Evolutionary conservation across 148 eudicot species (phyloP), one percentile per base, ranked within the genome.

Genomic region (Polygonum aviculare): DNA sequence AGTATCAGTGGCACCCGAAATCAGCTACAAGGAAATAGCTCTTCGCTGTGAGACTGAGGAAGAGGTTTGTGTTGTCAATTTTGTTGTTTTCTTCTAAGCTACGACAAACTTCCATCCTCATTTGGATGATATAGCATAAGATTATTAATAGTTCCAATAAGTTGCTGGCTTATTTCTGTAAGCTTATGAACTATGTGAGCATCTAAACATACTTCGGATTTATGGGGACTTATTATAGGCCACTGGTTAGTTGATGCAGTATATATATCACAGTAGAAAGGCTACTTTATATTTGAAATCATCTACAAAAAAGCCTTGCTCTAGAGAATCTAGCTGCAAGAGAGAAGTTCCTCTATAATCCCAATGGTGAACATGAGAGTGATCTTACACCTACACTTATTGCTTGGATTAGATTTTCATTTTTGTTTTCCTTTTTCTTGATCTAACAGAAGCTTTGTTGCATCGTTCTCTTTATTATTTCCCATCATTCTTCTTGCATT

Each of bases 1-100:
- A 72, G 21, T 95, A 76, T 95, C 97, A 38, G 88, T 83, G 71
- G 94, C 81, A 69, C 90, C 92, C 0, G 82, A 82, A 79, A 80
- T 92, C 69, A 79, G 74, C 76, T 90, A 85, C 78, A 40, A 69
- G 50, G 89, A 87, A 71, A 41, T 88, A 77, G 81, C 84, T 84
- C 73, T 78, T 80, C 86, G 81, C 75, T 82, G 81, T 77, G 82
- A 78, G 71, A 80, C 82, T 65, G 86, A 90, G 78, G 89, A 88
- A 57, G 88, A 90, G 98, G 98, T 95, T 62, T 62, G 55, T 62
- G 35, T 7, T 44, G 26, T 14, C 21, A 47, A 31, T 31, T 48
- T 26, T 26, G 62, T 39, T 39, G 3, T 78, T 60, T 16, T 54
- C 26, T 57, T 18, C 45, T 21, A 72, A 18, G 14, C 31, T 57